Base-by-base conservation (phyloP, 306 rosid genomes). In the Prunus mongolica region DNA sequence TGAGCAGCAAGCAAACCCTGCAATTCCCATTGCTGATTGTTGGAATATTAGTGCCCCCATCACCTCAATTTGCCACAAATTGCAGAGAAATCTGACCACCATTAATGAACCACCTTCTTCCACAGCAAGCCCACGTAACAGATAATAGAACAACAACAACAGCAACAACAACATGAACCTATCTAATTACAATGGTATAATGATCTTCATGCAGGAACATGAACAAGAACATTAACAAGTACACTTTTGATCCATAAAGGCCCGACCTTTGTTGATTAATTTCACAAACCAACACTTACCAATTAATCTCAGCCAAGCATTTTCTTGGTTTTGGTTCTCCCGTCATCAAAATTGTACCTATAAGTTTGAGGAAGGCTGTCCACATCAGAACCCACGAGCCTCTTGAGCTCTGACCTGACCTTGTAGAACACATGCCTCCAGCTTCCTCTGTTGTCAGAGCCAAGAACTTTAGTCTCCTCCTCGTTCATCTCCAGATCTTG, bases 401-500 rank as follows among this genome's bases (percentile, higher is more conserved):
- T 87, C 41, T 82, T 78, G 77, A 94, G 57, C 94, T 91, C 91
- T 49, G 87, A 94, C 46, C 91, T 86, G 51, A 88, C 76, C 85
- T 93, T 89, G 15, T 52, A 89, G 84, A 89, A 80, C 61, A 94
- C 87, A 77, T 91, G 97, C 52, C 84, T 79, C 89, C 81, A 87
- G 79, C 88, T 94, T 14, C 97, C 97, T 67, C 76, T 85, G 86
- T 73, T 72, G 67, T 82, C 77, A 57, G 91, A 85, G 14, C 91
- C 91, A 6, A 94, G 90, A 52, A 82, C 30, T 80, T 88, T 91
- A 34, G 88, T 80, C 87, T 87, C 97, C 12, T 86, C 91, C 52
- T 92, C 91, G 84, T 90, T 89, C 92, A 94, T 79, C 83, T 94
- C 98, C 72, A 92, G 96, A 89, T 94, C 98, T 38, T 50, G 51